Percentiles rank a stretch among this genome's conserved stretches.
These are phyloP conservation scores for Tulasnella sp. DNA, from an alignment of 768 basidiomycete species.

Conservation along the genomic window DNA sequence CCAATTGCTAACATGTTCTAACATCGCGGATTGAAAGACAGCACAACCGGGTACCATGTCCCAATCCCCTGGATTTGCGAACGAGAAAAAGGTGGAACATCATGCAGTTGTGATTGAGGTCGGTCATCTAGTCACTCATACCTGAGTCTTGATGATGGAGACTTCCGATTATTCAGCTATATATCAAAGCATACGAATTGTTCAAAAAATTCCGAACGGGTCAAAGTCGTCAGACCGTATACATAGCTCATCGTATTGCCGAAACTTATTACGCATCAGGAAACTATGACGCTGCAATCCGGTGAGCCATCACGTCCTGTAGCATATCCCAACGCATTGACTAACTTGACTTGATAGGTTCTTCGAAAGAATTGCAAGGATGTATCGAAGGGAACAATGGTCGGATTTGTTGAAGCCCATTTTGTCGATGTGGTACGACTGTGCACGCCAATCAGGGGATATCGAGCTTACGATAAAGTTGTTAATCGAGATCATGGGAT, in stretches of 20 bases:
- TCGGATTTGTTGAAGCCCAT: constrained; percentile 56
- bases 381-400: constrained; percentile 82
- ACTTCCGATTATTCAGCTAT: constrained; percentile 40
- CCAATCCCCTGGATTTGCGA: constrained; percentile 58
- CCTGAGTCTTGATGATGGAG: not conserved
- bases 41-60: constrained; percentile 28
- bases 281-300: constrained; percentile 78
- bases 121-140: constrained; percentile 14
- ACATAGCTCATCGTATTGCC: constrained; percentile 83
- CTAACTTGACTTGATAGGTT: constrained; percentile 39
- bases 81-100: constrained; percentile 91
- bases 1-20: not conserved
- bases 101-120: constrained; percentile 73
- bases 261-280: constrained; percentile 67
- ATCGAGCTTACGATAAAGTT: constrained; percentile 62
- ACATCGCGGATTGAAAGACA: constrained; percentile 6
- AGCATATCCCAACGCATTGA: not conserved
- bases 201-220: constrained; percentile 62
- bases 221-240: constrained; percentile 75
- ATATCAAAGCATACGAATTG: constrained; percentile 86
- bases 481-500: constrained; percentile 71
- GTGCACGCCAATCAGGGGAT: constrained; percentile 64
- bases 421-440: constrained; percentile 67
- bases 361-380: constrained; percentile 82
- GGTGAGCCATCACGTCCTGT: constrained; percentile 33